These are phyloP conservation scores for Populus ilicifolia DNA, from an alignment of 345 rosid genomes.

Conservation along the genomic window DNA sequence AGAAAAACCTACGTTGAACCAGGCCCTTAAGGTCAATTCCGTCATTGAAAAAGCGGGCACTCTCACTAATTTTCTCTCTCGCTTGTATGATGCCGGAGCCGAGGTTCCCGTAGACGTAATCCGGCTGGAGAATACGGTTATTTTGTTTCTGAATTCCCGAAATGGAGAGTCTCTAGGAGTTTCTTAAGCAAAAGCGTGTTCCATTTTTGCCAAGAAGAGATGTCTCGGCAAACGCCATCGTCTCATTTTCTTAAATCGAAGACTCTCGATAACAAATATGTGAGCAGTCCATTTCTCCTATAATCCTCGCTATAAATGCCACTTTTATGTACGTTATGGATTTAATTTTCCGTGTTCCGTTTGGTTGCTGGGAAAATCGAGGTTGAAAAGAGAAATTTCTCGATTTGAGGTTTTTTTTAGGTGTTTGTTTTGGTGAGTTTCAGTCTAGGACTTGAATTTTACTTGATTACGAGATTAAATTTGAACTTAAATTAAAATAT, in stretches of 20 bases:
- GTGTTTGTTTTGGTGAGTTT: neutral
- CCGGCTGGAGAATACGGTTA: neutral
- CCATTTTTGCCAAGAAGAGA: conserved; percentile 3
- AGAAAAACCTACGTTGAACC: no score
- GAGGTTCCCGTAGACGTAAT: conserved; percentile 1
- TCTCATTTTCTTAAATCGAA: conserved; percentile 74
- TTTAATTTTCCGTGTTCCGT: neutral
- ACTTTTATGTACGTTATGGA: neutral
- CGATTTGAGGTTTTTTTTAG: neutral
- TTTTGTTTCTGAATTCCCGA: neutral
- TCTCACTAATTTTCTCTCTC: neutral
- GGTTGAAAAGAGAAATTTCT: neutral
- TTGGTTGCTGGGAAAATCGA: neutral
- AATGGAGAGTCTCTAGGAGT: conserved; percentile 13
- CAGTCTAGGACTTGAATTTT: neutral
- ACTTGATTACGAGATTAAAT: neutral
- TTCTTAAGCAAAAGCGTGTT: neutral
- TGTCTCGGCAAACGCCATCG: conserved; percentile 53
- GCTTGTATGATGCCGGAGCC: neutral
- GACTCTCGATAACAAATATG: conserved; percentile 91
- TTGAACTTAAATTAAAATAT: neutral
- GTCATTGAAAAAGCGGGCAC: neutral
- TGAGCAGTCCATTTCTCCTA: conserved; percentile 24
- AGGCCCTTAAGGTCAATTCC: neutral
- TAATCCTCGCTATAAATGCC: neutral